Percentiles rank a stretch among this genome's conserved stretches.
Evolutionary conservation across 495 filamentous ascomycete genomes (phyloP).

Genomic region (Aspergillus taichungensis): DNA sequence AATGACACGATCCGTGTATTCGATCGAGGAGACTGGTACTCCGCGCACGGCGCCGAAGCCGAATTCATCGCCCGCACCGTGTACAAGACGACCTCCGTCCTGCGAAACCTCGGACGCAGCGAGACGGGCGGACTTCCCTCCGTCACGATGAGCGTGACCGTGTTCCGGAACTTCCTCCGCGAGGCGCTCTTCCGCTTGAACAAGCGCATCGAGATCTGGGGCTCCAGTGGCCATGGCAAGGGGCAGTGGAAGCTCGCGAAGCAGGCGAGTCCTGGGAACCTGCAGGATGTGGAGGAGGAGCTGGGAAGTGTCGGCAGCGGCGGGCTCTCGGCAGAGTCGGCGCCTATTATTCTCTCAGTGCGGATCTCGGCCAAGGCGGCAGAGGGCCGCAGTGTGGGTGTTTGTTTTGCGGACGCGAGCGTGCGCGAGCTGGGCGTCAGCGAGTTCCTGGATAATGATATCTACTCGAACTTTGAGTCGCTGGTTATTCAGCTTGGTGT

Average conservation of each 20-base stretch:
- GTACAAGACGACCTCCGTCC: constrained; percentile 94
- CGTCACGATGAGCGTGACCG: constrained; percentile 86
- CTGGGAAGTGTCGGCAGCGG: constrained; percentile 50
- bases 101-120: constrained; percentile 77
- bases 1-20: constrained; percentile 68
- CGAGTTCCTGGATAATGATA: constrained; percentile 96
- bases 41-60: constrained; percentile 86
- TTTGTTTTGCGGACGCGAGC: constrained; percentile 97
- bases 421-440: constrained; percentile 92
- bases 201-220: constrained; percentile 87
- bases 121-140: constrained; percentile 78
- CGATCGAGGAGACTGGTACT: constrained; percentile 91
- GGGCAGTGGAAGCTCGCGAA: constrained; percentile 88
- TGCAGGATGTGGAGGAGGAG: constrained; percentile 96
- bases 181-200: constrained; percentile 88
- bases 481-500: constrained; percentile 93
- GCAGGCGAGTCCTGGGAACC: constrained; percentile 87
- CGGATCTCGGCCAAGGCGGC: constrained; percentile 82
- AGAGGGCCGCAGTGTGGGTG: constrained; percentile 79
- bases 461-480: constrained; percentile 97
- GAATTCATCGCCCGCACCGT: constrained; percentile 89
- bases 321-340: constrained; percentile 61
- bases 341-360: constrained; percentile 89
- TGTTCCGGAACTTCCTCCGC: constrained; percentile 90
- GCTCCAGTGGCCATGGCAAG: constrained; percentile 49